These are phyloP conservation scores for Chenopodium album DNA, from an alignment of 148 eudicot genomes.

Conservation along the genomic window DNA sequence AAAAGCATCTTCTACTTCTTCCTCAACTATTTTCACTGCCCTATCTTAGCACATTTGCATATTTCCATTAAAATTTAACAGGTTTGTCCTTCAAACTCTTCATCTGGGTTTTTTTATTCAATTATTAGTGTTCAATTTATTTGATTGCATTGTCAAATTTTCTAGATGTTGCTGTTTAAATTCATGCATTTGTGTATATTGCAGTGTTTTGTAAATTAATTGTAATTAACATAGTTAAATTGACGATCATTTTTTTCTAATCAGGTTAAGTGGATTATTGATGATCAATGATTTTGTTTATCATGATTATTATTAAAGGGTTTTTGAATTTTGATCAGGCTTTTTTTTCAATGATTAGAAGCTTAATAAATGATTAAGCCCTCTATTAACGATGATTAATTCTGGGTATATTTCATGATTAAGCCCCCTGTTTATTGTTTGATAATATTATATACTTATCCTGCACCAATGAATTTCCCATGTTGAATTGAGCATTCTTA, in stretches of 20 bases:
- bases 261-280: neutral
- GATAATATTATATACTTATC: neutral
- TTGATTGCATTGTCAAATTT: neutral
- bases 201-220: neutral
- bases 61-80: neutral
- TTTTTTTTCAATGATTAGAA: neutral
- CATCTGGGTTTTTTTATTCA: neutral
- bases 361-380: neutral
- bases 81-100: constrained; percentile 1
- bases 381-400: neutral
- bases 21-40: constrained; percentile 1
- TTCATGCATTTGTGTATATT: neutral
- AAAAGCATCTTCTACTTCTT: neutral
- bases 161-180: neutral
- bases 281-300: neutral
- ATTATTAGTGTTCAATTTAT: no score
- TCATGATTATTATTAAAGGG: neutral
- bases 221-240: neutral
- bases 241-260: neutral
- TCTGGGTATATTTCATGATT: neutral
- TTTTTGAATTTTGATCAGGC: neutral
- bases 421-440: neutral
- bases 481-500: no score
- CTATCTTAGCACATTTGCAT: neutral
- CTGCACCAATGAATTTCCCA: neutral